phyloP scores from a whole-genome alignment of 176 grass and related monocot species.

The Carex parvula region DNA sequence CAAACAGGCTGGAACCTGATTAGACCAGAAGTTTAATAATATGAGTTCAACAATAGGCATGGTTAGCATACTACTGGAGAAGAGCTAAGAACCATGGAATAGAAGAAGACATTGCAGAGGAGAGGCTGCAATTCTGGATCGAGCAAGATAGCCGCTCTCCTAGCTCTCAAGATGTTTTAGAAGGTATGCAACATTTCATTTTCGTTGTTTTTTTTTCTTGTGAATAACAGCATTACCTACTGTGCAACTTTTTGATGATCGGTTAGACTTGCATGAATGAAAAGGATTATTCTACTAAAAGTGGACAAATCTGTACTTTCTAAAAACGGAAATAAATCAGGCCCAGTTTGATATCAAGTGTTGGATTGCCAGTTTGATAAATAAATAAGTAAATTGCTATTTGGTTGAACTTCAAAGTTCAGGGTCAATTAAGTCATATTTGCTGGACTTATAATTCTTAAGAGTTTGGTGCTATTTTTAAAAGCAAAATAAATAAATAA shows the following conservation, averaged over 20 bases:
- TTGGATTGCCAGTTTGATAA: background rate
- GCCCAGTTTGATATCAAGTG: background rate
- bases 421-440: background rate
- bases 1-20: background rate
- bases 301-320: background rate
- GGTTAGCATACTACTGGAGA: conserved; percentile 89
- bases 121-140: conserved; percentile 87
- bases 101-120: conserved; percentile 98
- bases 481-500: background rate
- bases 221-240: background rate
- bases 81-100: conserved; percentile 68
- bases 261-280: no score
- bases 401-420: background rate
- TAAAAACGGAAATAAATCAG: background rate
- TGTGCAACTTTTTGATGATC: no score
- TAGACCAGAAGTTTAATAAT: background rate
- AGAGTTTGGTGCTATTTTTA: background rate
- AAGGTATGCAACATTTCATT: conserved; percentile 47
- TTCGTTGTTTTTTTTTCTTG: background rate
- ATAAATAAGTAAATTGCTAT: background rate
- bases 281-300: no score
- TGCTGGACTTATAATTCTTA: background rate
- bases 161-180: conserved; percentile 49
- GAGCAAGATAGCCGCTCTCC: conserved; percentile 68
- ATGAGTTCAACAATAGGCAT: conserved; percentile 51